Percentiles rank a stretch among this genome's conserved stretches.
Conservation (phyloP, 345 rosid genomes). For the Linum lewisii region DNA sequence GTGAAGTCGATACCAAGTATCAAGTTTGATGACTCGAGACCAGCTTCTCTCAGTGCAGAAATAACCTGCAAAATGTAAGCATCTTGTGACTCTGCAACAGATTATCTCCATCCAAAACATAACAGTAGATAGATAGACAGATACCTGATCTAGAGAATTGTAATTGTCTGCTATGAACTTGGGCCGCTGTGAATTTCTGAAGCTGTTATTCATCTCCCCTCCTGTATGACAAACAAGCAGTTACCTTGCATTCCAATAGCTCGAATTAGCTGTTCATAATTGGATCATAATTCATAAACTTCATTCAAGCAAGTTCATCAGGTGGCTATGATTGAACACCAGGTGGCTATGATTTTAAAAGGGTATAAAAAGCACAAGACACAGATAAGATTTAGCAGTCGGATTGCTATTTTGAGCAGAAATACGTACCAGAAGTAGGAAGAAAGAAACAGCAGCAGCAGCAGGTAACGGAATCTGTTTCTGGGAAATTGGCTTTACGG, state of each 20-base stretch:
- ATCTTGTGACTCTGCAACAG: no score
- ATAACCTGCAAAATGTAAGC: conserved; percentile 35
- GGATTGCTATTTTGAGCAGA: neutral
- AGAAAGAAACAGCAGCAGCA: neutral
- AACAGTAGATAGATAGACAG: no score
- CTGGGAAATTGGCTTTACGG: neutral
- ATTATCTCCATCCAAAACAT: no score
- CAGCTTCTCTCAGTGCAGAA: conserved; percentile 55
- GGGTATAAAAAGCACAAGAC: neutral
- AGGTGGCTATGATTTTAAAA: no score
- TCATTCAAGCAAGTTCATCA: no score
- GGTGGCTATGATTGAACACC: no score
- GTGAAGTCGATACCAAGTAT: conserved; percentile 73
- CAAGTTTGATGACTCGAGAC: conserved; percentile 71
- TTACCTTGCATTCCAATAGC: neutral
- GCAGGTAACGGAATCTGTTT: neutral
- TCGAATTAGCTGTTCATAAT: no score
- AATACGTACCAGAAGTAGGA: neutral
- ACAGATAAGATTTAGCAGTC: neutral
- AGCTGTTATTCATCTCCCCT: conserved; percentile 20
- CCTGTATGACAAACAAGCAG: conserved; percentile 24
- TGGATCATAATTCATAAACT: no score
- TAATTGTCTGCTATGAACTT: conserved; percentile 52
- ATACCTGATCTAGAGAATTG: conserved; percentile 68
- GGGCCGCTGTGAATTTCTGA: conserved; percentile 24